Base-by-base conservation (phyloP, 768 basidiomycete genomes). In the Amanita phalloides region DNA sequence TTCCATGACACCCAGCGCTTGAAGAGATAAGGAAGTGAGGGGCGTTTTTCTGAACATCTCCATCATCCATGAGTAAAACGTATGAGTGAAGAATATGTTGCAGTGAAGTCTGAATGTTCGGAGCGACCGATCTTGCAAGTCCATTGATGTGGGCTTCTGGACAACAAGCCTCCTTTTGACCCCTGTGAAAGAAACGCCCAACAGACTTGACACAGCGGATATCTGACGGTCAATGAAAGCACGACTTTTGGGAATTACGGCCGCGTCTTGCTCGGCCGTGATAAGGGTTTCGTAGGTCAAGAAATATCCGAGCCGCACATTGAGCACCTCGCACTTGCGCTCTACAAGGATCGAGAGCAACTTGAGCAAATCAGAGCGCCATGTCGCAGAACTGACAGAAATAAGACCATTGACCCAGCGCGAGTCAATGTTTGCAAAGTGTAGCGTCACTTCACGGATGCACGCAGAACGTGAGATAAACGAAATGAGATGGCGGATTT, bases 31-130 rank as follows among this genome's bases (percentile, higher is more conserved):
- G 3, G 55, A 53, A 4, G 55, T 56, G 32, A 64, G 57, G 13
- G 48, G 56, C 38, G 49, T 57, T 2, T 39, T 49, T 3, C 56
- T 57, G 5, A 63, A 52, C 1, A 58, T 58, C 0, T 55, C 39
- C 2, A 62, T 51, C 4, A 56, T 60, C 63, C 63, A 64, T 1
- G 58, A 56, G 39, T 59, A 57, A 38, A 64, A 60, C 14, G 58
- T 53, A 20, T 52, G 46, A 1, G 53, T 50, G 44, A 64, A 56
- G 8, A 62, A 54, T 23, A 63, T 51, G 37, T 56, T 54, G 2
- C 59, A 59, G 45, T 57, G 53, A 2, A 63, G 49, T 14, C 23
- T 39, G n/a, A 64, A 52, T 4, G 56, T 52, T 2, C 33, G 37
- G 9, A 62, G 53, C 25, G 50, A 38, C 44, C 54, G 54, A 11